phyloP scores from a whole-genome alignment of 305 asterid genomes.

The Solanum hybrid region DNA sequence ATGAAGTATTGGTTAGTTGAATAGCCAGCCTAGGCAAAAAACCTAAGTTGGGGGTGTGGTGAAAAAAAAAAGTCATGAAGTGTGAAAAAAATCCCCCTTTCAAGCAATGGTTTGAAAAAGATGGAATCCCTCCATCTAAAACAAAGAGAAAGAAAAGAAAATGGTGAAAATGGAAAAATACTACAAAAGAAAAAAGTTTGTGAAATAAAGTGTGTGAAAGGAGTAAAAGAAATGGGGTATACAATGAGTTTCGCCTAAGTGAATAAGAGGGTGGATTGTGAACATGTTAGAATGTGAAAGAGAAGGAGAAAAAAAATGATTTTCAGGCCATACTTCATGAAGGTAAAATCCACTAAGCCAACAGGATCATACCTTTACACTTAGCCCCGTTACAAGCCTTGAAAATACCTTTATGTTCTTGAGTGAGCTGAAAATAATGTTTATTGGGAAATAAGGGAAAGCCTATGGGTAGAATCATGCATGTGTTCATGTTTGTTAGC shows the following conservation, averaged over 20 bases:
- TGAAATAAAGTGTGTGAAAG: not conserved
- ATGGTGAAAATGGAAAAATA: not conserved
- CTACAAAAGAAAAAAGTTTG: not conserved
- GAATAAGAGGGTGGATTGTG: not conserved
- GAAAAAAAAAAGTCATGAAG: not conserved
- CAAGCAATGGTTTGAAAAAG: not conserved
- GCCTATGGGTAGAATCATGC: not conserved
- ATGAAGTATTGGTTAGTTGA: not conserved
- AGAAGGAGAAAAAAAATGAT: not conserved
- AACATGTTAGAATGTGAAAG: not conserved
- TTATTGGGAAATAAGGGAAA: not conserved
- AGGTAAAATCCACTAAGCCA: not conserved
- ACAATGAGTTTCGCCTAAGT: not conserved
- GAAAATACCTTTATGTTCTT: not conserved
- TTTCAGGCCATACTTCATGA: not conserved
- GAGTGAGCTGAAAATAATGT: not conserved
- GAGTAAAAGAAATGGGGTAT: not conserved
- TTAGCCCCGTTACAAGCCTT: not conserved
- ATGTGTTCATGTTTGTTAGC: not conserved
- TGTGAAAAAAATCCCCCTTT: not conserved
- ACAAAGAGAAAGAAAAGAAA: too few species aligned
- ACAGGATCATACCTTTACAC: not conserved
- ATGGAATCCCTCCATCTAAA: not conserved
- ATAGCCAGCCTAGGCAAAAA: not conserved
- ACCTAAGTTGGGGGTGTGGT: not conserved